These are phyloP conservation scores for Bimuria novae-zelandiae DNA, from an alignment of 2,329 filamentous ascomycete species.

Conservation along the genomic window DNA sequence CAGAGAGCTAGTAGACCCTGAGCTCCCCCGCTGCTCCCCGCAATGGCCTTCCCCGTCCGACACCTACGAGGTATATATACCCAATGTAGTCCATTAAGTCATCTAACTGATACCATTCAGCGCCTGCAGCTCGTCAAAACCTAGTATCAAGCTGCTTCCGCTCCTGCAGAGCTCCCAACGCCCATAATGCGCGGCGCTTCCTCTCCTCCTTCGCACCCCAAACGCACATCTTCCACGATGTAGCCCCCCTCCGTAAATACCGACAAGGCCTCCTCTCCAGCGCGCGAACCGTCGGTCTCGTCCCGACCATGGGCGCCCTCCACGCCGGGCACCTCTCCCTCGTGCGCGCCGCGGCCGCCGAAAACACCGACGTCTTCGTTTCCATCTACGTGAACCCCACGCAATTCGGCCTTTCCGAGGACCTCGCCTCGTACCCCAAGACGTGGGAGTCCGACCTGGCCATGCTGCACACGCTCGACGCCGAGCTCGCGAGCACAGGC, in stretches of 20 bases:
- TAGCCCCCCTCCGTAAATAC: conserved; percentile 71
- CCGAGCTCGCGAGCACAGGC: conserved; percentile 63
- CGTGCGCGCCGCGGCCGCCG: conserved; percentile 78
- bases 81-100: conserved; percentile 17
- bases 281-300: conserved; percentile 77
- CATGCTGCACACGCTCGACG: conserved; percentile 69
- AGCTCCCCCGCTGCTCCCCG: conserved; percentile 29
- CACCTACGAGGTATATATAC: conserved; percentile 22
- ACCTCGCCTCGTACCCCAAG: conserved; percentile 84
- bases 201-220: conserved; percentile 25
- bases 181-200: conserved; percentile 12
- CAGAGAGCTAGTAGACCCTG: conserved; percentile 9
- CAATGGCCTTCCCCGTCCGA: conserved; percentile 31
- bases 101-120: conserved; percentile 20
- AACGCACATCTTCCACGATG: conserved; percentile 76
- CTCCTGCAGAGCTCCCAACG: not conserved
- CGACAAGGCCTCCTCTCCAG: conserved; percentile 68
- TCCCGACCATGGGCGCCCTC: conserved; percentile 98
- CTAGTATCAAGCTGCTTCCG: conserved; percentile 8
- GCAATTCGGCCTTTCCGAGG: conserved; percentile 89
- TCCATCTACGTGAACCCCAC: conserved; percentile 96
- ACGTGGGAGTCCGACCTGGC: conserved; percentile 81
- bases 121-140: conserved; percentile 9
- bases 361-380: conserved; percentile 86
- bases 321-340: conserved; percentile 88